A percentile compares a stretch with the other conserved stretches of the same genome.
These are phyloP conservation scores for Pichia pseudocactophila DNA, from an alignment of 805 yeast species.

Conservation along the genomic window DNA sequence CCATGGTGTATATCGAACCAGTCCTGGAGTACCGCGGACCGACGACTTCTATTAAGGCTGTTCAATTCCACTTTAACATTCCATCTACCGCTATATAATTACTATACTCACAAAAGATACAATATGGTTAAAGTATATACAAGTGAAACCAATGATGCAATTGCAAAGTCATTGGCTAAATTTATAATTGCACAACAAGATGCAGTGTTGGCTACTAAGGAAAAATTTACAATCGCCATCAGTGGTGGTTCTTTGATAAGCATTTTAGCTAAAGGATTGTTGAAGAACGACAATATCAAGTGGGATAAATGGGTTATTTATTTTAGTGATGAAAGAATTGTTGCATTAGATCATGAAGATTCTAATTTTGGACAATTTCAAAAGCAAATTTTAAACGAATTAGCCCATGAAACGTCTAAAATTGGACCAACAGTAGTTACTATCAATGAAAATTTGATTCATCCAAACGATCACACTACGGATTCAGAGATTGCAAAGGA, in stretches of 20 bases:
- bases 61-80: too few species aligned
- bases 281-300: slow-evolving; percentile 43
- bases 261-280: slow-evolving; percentile 57
- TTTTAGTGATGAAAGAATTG: slow-evolving; percentile 88
- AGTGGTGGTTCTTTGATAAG: slow-evolving; percentile 89
- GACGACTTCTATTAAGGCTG: too few species aligned
- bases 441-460: slow-evolving; percentile 53
- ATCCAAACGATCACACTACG: slow-evolving; percentile 39
- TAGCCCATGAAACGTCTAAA: slow-evolving; percentile 31
- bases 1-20: too few species aligned
- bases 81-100: too few species aligned
- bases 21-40: too few species aligned
- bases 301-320: slow-evolving; percentile 76
- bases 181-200: slow-evolving; percentile 56
- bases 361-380: slow-evolving; percentile 81
- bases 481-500: slow-evolving; percentile 51
- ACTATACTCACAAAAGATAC: neutral
- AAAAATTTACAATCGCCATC: slow-evolving; percentile 63
- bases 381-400: slow-evolving; percentile 44
- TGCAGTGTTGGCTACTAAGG: slow-evolving; percentile 37
- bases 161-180: slow-evolving; percentile 53
- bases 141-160: slow-evolving; percentile 41
- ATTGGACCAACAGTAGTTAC: slow-evolving; percentile 53
- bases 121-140: slow-evolving; percentile 34
- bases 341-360: slow-evolving; percentile 72